Evolutionary conservation across 139 green algal genomes (phyloP).

Genomic region (Mesotaenium endlicherianum): DNA sequence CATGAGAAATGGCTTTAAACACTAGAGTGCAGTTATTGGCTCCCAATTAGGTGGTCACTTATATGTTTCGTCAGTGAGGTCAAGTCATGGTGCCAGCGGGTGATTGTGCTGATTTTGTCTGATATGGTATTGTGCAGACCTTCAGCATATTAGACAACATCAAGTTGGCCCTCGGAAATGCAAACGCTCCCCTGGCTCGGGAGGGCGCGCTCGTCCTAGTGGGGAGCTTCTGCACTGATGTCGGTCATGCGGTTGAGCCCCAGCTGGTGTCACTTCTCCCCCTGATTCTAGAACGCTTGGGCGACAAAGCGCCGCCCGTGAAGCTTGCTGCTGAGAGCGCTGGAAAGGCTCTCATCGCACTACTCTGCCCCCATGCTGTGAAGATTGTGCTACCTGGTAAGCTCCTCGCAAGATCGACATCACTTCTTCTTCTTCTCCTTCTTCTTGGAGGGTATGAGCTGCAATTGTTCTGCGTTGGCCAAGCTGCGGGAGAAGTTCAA

Average conservation of each 20-base stretch:
- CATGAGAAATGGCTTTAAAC: no score
- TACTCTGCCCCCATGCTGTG: constrained; percentile 32
- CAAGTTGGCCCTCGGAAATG: background rate
- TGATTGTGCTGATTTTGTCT: background rate
- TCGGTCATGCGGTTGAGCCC: constrained; percentile 7
- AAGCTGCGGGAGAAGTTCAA: background rate
- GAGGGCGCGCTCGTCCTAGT: constrained; percentile 17
- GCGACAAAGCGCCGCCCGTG: constrained; percentile 24
- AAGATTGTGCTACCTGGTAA: constrained; percentile 27
- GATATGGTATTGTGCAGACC: background rate
- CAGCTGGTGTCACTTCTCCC: constrained; percentile 19
- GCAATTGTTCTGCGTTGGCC: no score
- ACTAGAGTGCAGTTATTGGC: no score
- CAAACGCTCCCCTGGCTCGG: background rate
- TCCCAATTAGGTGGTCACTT: no score
- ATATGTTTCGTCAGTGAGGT: no score
- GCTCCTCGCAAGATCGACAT: background rate
- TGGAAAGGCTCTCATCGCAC: constrained; percentile 25
- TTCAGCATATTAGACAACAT: background rate
- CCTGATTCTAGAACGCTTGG: background rate
- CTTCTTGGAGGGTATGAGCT: no score
- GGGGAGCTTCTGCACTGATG: background rate
- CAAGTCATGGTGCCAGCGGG: background rate
- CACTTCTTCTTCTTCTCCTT: no score
- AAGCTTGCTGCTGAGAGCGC: constrained; percentile 19